Evolutionary conservation across 2,329 filamentous ascomycete genomes (phyloP).

Genomic region (Phoma sp.): DNA sequence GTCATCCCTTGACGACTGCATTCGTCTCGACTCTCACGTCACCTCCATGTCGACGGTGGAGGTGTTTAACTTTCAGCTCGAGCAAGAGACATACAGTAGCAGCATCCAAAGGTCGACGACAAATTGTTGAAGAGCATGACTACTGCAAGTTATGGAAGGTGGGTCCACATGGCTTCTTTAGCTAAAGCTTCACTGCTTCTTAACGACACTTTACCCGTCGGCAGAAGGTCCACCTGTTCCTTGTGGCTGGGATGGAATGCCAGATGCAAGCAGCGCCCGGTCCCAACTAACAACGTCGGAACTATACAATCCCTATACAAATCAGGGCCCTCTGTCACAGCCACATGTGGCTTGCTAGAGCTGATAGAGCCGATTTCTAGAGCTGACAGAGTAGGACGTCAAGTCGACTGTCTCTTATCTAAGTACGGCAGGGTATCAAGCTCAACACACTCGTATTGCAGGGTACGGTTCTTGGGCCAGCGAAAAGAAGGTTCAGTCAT

Average conservation of each 20-base stretch:
- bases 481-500: no score
- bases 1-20: not conserved
- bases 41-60: not conserved
- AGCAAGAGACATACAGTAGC: not conserved
- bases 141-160: not conserved
- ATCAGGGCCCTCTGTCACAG: no score
- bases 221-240: constrained; percentile 8
- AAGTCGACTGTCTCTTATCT: no score
- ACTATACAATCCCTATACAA: no score
- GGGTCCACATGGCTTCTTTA: constrained; percentile 1
- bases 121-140: not conserved
- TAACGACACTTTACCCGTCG: constrained; percentile 3
- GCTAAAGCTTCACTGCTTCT: not conserved
- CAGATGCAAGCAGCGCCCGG: not conserved
- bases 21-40: not conserved
- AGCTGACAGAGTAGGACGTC: no score
- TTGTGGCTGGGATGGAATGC: constrained; percentile 3
- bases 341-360: no score
- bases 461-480: no score
- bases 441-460: no score
- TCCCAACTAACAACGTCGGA: not conserved
- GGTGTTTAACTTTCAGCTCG: not conserved
- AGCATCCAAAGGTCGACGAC: not conserved
- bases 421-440: no score
- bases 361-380: no score